Evolutionary conservation across 306 rosid genomes (phyloP).

Genomic region (Gleditsia sinensis): DNA sequence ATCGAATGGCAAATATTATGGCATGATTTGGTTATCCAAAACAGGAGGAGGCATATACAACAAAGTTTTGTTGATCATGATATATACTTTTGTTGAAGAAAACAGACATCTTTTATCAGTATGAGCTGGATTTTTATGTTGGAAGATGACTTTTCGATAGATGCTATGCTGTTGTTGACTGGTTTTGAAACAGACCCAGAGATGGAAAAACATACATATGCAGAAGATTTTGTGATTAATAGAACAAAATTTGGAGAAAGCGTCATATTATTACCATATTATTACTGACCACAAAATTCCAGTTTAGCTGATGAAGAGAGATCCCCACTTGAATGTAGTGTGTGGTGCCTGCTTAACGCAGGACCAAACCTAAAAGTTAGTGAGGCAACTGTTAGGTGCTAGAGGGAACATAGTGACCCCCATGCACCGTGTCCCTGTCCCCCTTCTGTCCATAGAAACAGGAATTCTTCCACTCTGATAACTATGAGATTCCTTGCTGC

Average conservation of each 20-base stretch:
- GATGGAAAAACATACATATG: background rate
- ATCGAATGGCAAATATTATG: background rate
- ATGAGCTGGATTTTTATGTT: background rate
- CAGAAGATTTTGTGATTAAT: background rate
- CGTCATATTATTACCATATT: no score
- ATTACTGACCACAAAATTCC: background rate
- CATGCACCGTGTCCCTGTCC: background rate
- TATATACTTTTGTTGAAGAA: no score
- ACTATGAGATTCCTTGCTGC: no score
- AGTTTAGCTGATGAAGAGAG: background rate
- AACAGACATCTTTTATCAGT: background rate
- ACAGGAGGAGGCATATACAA: no score
- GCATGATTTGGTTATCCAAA: background rate
- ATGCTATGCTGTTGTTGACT: no score
- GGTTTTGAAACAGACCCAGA: background rate
- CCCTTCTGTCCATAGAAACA: background rate
- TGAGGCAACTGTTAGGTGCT: background rate
- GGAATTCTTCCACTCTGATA: background rate
- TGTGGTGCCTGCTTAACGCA: background rate
- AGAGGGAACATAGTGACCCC: slow-evolving; percentile 14
- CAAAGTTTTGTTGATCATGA: no score
- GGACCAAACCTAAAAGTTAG: background rate
- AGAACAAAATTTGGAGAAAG: background rate
- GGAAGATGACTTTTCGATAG: background rate
- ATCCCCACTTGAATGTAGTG: slow-evolving; percentile 7